A percentile compares a stretch with the other conserved stretches of the same genome.
These are phyloP conservation scores for Alternaria incomplexa DNA, from an alignment of 2,329 filamentous ascomycete species.

Conservation along the genomic window DNA sequence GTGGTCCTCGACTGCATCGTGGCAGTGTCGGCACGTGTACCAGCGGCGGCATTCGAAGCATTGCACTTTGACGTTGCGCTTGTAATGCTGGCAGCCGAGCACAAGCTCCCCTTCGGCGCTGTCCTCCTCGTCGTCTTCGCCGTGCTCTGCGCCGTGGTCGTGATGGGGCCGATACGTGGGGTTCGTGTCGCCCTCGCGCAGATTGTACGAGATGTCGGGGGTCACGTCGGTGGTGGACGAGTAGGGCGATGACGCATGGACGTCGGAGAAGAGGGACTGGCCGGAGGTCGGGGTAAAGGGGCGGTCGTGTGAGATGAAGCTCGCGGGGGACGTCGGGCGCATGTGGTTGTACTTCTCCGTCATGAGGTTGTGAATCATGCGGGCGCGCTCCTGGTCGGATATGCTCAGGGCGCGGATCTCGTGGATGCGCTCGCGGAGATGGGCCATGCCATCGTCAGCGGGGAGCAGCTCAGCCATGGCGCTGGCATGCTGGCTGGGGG, in stretches of 20 bases:
- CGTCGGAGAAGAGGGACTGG: constrained; percentile 43
- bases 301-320: constrained; percentile 47
- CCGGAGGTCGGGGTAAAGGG: constrained; percentile 47
- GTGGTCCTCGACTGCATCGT: constrained; percentile 83
- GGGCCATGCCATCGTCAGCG: constrained; percentile 59
- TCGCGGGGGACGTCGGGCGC: constrained; percentile 47
- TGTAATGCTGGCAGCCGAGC: constrained; percentile 90
- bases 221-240: constrained; percentile 44
- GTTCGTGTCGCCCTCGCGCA: constrained; percentile 40
- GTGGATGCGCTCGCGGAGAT: constrained; percentile 55
- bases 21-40: constrained; percentile 95
- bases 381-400: constrained; percentile 57
- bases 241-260: constrained; percentile 42
- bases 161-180: constrained; percentile 38
- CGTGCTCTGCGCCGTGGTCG: constrained; percentile 44
- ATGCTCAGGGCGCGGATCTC: constrained; percentile 53
- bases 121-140: constrained; percentile 58
- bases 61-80: constrained; percentile 93
- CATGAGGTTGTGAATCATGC: constrained; percentile 57
- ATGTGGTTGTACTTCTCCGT: constrained; percentile 53
- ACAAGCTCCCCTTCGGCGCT: constrained; percentile 53
- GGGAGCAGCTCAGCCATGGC: constrained; percentile 50
- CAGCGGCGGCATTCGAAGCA: constrained; percentile 88
- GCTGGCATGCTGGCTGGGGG: constrained; percentile 29
- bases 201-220: constrained; percentile 43